Conservation (phyloP, 2,329 filamentous ascomycete species). For the Zymoseptoria crescenta region DNA sequence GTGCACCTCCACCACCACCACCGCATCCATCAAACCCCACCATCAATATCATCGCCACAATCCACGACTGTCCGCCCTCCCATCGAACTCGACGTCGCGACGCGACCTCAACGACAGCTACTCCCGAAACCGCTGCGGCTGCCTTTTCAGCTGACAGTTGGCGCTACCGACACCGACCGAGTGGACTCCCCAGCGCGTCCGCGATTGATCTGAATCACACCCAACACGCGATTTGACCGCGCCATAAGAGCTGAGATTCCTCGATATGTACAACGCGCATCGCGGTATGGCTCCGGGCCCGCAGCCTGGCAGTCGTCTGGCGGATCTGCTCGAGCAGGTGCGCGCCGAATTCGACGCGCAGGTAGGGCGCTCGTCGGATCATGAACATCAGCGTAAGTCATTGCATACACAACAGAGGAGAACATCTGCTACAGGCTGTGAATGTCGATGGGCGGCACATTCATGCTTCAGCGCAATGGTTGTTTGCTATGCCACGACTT, state of each 20-base stretch:
- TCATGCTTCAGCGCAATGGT: neutral
- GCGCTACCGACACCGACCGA: neutral
- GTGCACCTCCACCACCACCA: neutral
- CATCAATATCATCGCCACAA: neutral
- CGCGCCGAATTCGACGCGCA: conserved; percentile 77
- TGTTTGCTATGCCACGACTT: conserved; percentile 1
- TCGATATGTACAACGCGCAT: conserved; percentile 74
- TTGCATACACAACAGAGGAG: neutral
- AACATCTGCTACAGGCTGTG: neutral
- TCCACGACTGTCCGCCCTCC: neutral
- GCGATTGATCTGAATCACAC: neutral
- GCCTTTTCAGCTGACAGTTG: neutral
- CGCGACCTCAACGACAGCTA: neutral
- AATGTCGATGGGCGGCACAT: neutral
- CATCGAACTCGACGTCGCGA: neutral
- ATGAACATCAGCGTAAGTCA: conserved; percentile 85
- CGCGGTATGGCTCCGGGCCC: conserved; percentile 64
- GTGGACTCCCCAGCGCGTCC: neutral
- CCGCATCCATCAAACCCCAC: neutral
- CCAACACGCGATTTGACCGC: neutral
- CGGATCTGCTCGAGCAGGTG: conserved; percentile 86
- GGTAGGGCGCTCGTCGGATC: conserved; percentile 69
- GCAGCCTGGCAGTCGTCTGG: conserved; percentile 66
- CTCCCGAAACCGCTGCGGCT: neutral
- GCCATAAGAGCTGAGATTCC: conserved; percentile 3